Evolutionary conservation across 148 eudicot species (phyloP).

Genomic region (Vaccinium darrowii): DNA sequence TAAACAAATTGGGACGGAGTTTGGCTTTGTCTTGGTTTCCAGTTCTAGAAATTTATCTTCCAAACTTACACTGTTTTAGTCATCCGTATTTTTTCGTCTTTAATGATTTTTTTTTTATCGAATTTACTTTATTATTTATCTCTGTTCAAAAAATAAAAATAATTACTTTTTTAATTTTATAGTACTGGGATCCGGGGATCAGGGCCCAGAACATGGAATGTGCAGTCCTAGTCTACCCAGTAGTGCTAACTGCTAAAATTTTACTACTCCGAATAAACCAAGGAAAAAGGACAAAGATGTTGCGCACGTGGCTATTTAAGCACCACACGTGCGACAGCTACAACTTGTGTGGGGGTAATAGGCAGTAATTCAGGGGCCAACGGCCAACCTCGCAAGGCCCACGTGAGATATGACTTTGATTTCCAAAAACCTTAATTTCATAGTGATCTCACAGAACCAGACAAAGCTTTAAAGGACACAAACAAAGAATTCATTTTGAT

Average conservation of each 20-base stretch:
- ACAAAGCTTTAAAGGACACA: background rate
- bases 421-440: background rate
- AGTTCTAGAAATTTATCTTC: too few species aligned
- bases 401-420: slow-evolving; percentile 3
- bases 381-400: background rate
- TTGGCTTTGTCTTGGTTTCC: too few species aligned
- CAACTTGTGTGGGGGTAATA: background rate
- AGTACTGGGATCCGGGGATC: background rate
- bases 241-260: too few species aligned
- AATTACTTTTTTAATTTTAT: background rate
- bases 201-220: background rate
- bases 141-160: background rate
- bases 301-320: background rate
- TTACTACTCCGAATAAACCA: background rate
- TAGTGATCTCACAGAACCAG: background rate
- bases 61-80: too few species aligned
- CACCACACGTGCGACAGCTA: background rate
- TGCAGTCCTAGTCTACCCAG: background rate
- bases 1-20: too few species aligned
- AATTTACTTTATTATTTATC: too few species aligned
- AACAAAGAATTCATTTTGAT: background rate
- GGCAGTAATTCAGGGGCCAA: background rate
- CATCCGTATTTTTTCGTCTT: too few species aligned
- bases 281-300: background rate
- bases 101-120: too few species aligned